Base-by-base conservation (phyloP, 768 basidiomycete species). In the Neoboletus magnificus region DNA sequence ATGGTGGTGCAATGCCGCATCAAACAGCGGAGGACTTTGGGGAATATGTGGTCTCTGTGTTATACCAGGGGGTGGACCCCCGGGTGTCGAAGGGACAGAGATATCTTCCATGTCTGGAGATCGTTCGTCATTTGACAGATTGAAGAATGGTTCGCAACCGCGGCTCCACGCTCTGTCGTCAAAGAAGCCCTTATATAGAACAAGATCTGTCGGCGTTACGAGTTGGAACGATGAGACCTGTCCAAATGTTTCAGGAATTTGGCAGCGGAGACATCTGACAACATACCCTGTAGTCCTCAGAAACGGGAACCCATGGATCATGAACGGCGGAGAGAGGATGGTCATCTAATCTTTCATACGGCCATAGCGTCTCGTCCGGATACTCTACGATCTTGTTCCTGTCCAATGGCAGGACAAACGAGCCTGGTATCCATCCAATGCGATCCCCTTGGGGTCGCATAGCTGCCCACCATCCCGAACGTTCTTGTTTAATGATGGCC, bases 401-500 rank as follows among this genome's bases (percentile, higher is more conserved):
- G 42, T 62, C 50, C 23, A 91, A 71, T 2, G 78, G 75, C 48
- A 73, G 74, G 6, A 92, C 86, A 68, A 82, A 91, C 2, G 84
- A 82, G 59, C 82, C 79, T 11, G 89, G 89, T 55, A 91, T 83
- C 90, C 90, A 91, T 44, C 89, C 87, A 32, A 88, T 76, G 33
- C 71, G 66, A 47, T 78, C 73, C 13, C 79, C 79, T 36, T 76
- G 76, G 12, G 71, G 71, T 23, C 82, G 76, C 71, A 87, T 79
- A 20, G 89, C 90, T 20, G 86, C 89, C 87, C 89, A 91, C 89
- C 89, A 91, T 11, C 90, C 89, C 2, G 84, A 81, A 13, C 79
- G 76, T 68, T 90, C 87, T 68, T 81, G 77, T 68, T 83, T 83
- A 43, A 91, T 75, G 49, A 91, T 74, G 23, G 82, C 79, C 29